phyloP scores from a whole-genome alignment of 192 early-diverging fungal genomes.

The Martensiomyces pterosporus region DNA sequence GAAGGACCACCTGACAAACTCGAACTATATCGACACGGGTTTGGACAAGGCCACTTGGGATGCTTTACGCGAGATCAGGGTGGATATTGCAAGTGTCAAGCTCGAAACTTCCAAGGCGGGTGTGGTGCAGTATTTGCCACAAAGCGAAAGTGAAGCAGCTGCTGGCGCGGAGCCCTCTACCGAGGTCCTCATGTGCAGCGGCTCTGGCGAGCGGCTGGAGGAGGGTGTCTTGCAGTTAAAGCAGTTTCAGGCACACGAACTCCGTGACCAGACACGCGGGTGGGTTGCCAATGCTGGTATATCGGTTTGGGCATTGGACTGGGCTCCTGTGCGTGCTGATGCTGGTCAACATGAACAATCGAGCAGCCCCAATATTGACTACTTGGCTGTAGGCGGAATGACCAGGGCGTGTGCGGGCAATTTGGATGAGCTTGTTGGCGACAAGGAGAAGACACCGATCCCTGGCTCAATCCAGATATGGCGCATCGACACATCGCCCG shows the following conservation, averaged over 20 bases:
- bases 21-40: slow-evolving; percentile 24
- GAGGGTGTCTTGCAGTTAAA: neutral
- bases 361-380: slow-evolving; percentile 5
- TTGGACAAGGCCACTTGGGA: slow-evolving; percentile 22
- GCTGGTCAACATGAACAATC: neutral
- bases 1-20: slow-evolving; percentile 3
- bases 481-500: slow-evolving; percentile 11
- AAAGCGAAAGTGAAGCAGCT: too few relatives aligned
- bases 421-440: neutral
- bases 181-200: slow-evolving; percentile 1
- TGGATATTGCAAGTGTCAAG: slow-evolving; percentile 1
- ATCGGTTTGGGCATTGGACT: slow-evolving; percentile 23
- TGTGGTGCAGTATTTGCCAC: too few relatives aligned
- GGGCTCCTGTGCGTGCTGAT: slow-evolving; percentile 14
- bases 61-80: slow-evolving; percentile 5
- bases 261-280: neutral
- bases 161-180: too few relatives aligned
- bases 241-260: slow-evolving; percentile 1
- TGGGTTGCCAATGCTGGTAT: slow-evolving; percentile 22
- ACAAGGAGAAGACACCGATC: slow-evolving; percentile 11
- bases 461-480: slow-evolving; percentile 37
- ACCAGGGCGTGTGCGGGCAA: neutral
- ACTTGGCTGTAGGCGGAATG: slow-evolving; percentile 26
- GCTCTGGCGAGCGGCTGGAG: neutral
- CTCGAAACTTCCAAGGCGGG: slow-evolving; percentile 4